phyloP scores from a whole-genome alignment of 768 basidiomycete genomes.

The Macrolepiota albuminosa region DNA sequence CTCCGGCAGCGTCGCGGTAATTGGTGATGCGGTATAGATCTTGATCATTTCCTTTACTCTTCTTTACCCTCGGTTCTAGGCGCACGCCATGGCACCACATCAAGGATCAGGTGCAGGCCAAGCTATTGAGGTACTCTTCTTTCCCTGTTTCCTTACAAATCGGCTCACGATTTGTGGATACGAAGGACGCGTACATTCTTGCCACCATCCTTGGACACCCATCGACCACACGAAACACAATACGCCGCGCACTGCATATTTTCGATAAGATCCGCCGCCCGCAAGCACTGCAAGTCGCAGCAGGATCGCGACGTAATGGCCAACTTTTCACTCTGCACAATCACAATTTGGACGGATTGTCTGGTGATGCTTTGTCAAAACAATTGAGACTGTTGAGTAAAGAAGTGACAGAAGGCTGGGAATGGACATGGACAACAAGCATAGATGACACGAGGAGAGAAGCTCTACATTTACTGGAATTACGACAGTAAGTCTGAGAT shows the following conservation, averaged over 20 bases:
- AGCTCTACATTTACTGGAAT: conserved; percentile 27
- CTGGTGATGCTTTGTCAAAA: conserved; percentile 22
- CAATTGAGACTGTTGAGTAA: conserved; percentile 35
- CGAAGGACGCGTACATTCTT: conserved; percentile 48
- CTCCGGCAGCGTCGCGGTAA: conserved; percentile 41
- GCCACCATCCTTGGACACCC: conserved; percentile 42
- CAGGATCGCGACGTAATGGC: conserved; percentile 36
- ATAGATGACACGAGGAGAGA: conserved; percentile 36
- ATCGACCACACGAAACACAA: conserved; percentile 30
- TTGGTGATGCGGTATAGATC: conserved; percentile 45
- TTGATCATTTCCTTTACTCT: background rate
- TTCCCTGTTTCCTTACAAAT: background rate
- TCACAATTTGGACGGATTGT: conserved; percentile 23
- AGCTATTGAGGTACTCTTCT: conserved; percentile 42
- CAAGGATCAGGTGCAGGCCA: conserved; percentile 58
- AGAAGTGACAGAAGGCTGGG: conserved; percentile 47
- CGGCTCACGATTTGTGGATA: background rate
- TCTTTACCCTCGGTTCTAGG: conserved; percentile 21
- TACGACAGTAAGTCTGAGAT: background rate
- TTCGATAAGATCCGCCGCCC: conserved; percentile 51
- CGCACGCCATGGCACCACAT: conserved; percentile 51
- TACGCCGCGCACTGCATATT: conserved; percentile 37
- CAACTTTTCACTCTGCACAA: conserved; percentile 36
- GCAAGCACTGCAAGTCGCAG: conserved; percentile 31
- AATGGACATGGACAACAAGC: conserved; percentile 56